Evolutionary conservation across 176 grass and related monocot species (phyloP), one percentile per base, ranked within the genome.

Genomic region (Triticum urartu): DNA sequence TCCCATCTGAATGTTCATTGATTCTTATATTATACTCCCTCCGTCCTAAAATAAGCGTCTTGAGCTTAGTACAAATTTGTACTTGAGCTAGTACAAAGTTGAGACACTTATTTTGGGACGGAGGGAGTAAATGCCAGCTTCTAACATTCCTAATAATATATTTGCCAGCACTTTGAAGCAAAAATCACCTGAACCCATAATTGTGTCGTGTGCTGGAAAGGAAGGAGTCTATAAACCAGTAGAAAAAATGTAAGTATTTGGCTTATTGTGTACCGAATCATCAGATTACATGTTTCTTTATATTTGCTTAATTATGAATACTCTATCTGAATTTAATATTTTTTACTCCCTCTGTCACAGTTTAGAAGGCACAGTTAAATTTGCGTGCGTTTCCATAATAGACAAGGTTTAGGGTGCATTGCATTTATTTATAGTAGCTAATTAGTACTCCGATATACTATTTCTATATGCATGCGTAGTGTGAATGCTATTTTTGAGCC

Each of bases 161-260:
- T 89, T 71, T 77, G 79, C 82, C 69, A 88, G 77, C 76, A 85
- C 45, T 75, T 86, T 81, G 17, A 81, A 87, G 79, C 80, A 66
- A 42, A 87, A 84, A 72, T 64, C 91, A 70, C 54, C 88, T 10
- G 78, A 87, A 71, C 72, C 21, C 70, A 85, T 94, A 77, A 24
- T 90, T 74, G 92, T 97, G 62, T 89, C 75, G 7, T 89, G 92
- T 84, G 65, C 82, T 3, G 84, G 89, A 15, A 80, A 88, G 81
- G 92, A 97, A 43, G 95, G 80, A 24, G 32, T 91, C 72, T 97
- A 97, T 92, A 72, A 94, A 82, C 68, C 80, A 40, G 78, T 94
- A 33, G 85, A 94, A 38, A 90, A 94, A 78, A 77, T 92, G 95
- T 97, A 92, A 89, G 90, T 74, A 72, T 87, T 66, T 68, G 24